Evolutionary conservation across 257 asterid genomes (phyloP).

Genomic region (Marsdenia floribunda): DNA sequence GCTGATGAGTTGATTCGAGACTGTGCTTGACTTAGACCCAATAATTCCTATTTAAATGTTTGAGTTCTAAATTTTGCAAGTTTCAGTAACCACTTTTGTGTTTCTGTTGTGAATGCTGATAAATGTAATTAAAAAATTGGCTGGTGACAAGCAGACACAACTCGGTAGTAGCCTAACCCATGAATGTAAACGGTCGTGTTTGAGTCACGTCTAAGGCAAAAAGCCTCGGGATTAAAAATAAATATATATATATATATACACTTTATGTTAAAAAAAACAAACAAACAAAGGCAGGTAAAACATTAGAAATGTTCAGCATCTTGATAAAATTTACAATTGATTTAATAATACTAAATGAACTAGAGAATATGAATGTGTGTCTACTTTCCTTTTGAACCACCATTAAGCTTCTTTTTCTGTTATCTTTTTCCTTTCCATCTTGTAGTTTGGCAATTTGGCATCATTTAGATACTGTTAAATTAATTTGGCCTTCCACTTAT

Average conservation of each 20-base stretch:
- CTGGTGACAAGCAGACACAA: too few species aligned
- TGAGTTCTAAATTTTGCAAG: background rate
- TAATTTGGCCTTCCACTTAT: slow-evolving; percentile 3
- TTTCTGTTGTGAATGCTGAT: background rate
- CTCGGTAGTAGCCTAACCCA: too few species aligned
- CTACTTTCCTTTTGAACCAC: background rate
- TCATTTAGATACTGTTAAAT: background rate
- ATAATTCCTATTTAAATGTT: background rate
- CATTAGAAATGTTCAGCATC: background rate
- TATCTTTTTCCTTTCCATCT: background rate
- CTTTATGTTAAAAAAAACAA: too few species aligned
- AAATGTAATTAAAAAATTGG: background rate
- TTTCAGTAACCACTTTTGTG: background rate
- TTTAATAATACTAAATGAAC: background rate
- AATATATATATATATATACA: too few species aligned
- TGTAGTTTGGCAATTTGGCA: background rate
- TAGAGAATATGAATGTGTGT: background rate
- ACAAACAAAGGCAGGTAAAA: background rate
- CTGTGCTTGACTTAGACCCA: background rate
- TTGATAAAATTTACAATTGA: background rate
- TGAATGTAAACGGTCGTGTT: too few species aligned
- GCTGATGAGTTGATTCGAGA: background rate
- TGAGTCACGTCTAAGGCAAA: too few species aligned
- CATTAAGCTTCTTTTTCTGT: background rate
- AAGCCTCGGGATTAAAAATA: too few species aligned